Conservation (phyloP, 768 basidiomycete species). For the Rickenella mellea region DNA sequence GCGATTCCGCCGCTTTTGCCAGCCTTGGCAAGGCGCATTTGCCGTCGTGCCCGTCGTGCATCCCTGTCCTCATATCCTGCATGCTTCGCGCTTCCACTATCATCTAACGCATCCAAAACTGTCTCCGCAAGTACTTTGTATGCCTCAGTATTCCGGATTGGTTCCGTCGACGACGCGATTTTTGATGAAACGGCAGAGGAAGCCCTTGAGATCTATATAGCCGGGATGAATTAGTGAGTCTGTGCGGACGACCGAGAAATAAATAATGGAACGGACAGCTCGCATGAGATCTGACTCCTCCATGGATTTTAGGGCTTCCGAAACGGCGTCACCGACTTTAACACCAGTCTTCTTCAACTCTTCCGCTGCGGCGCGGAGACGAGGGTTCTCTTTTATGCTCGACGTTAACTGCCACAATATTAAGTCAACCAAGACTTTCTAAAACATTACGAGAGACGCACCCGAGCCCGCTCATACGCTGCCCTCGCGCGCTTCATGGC, state of each 20-base stretch:
- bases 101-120: constrained; percentile 86
- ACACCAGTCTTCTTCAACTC: constrained; percentile 85
- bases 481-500: constrained; percentile 88
- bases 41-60: constrained; percentile 69
- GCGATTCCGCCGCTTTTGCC: constrained; percentile 60
- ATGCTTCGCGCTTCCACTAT: constrained; percentile 86
- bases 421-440: not conserved
- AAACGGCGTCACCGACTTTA: constrained; percentile 89
- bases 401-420: constrained; percentile 57
- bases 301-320: constrained; percentile 84
- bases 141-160: constrained; percentile 91
- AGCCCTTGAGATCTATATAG: constrained; percentile 72
- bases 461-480: constrained; percentile 90
- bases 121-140: constrained; percentile 90
- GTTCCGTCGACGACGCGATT: constrained; percentile 85
- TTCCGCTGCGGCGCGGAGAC: constrained; percentile 84
- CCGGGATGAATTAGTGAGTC: not conserved
- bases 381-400: constrained; percentile 93
- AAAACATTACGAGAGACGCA: constrained; percentile 27
- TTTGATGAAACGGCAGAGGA: constrained; percentile 79
- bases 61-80: constrained; percentile 97
- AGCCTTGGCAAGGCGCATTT: constrained; percentile 75
- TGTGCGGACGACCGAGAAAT: not conserved
- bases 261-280: constrained; percentile 37
- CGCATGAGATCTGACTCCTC: constrained; percentile 93